phyloP scores from a whole-genome alignment of 345 rosid genomes.

The Boechera divaricarpa region DNA sequence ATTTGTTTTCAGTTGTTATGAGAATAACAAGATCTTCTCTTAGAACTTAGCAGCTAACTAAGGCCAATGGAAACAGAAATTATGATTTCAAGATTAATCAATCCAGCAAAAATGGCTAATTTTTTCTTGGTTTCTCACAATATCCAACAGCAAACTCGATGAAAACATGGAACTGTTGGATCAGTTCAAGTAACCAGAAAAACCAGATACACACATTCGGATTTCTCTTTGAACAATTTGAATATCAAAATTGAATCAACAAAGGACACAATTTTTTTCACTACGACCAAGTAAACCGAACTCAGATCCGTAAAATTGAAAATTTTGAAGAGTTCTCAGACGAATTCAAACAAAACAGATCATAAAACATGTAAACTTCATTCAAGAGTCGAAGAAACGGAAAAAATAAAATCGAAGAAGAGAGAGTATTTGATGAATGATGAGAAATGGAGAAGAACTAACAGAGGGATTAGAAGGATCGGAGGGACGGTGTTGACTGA shows the following conservation, averaged over 20 bases:
- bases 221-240: background rate
- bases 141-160: background rate
- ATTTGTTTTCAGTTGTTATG: too few species aligned
- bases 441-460: slow-evolving; percentile 33
- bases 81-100: background rate
- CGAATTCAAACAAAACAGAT: background rate
- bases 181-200: background rate
- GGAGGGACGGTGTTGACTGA: slow-evolving; percentile 84
- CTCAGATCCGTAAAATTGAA: background rate
- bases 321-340: background rate
- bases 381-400: background rate
- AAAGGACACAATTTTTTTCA: background rate
- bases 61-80: background rate
- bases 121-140: background rate
- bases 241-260: background rate
- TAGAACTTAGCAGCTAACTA: background rate
- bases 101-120: background rate
- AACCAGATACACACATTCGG: background rate
- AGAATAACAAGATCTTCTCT: background rate
- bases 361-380: too few species aligned
- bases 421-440: background rate
- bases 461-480: slow-evolving; percentile 87
- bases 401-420: background rate
- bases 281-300: background rate
- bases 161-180: background rate